Percentiles rank a stretch among this genome's conserved stretches.
Evolutionary conservation across 73 alveolate species (phyloP).

Genomic region (Effrenium voratum): DNA sequence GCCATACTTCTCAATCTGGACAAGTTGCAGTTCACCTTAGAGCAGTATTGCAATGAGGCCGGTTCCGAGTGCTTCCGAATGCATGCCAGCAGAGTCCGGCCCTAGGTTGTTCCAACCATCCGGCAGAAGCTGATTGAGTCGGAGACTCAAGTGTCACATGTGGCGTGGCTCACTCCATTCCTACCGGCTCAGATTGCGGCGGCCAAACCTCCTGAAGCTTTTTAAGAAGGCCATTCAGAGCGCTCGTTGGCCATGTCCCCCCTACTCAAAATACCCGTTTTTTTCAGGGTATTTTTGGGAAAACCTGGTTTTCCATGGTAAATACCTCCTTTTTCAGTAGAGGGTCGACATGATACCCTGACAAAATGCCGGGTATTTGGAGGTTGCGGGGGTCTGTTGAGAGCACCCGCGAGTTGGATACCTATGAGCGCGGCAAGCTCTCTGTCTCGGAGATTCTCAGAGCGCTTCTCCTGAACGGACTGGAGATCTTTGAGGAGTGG

Average conservation of each 20-base stretch:
- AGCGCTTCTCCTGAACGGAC: slow-evolving; percentile 5
- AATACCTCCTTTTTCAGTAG: no score
- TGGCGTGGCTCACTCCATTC: no score
- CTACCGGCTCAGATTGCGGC: no score
- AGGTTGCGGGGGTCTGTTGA: no score
- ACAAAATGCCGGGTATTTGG: no score
- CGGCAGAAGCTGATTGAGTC: not conserved
- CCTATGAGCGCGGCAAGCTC: slow-evolving; percentile 39
- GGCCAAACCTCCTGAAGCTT: no score
- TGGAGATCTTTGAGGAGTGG: slow-evolving; percentile 7
- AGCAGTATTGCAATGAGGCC: slow-evolving; percentile 40
- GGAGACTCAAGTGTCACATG: not conserved
- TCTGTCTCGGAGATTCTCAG: slow-evolving; percentile 13
- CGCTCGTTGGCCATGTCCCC: no score
- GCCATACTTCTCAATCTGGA: slow-evolving; percentile 13
- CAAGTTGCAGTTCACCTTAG: slow-evolving; percentile 20
- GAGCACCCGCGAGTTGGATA: slow-evolving; percentile 7
- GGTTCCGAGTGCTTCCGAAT: not conserved
- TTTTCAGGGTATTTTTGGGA: no score
- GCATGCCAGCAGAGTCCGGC: not conserved
- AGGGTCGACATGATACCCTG: no score
- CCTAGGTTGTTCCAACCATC: slow-evolving; percentile 25
- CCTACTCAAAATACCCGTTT: no score
- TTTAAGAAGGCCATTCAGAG: no score
- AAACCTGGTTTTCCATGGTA: no score